Base-by-base conservation (phyloP, 2,329 filamentous ascomycete species). In the Tolypocladium endophyticum region DNA sequence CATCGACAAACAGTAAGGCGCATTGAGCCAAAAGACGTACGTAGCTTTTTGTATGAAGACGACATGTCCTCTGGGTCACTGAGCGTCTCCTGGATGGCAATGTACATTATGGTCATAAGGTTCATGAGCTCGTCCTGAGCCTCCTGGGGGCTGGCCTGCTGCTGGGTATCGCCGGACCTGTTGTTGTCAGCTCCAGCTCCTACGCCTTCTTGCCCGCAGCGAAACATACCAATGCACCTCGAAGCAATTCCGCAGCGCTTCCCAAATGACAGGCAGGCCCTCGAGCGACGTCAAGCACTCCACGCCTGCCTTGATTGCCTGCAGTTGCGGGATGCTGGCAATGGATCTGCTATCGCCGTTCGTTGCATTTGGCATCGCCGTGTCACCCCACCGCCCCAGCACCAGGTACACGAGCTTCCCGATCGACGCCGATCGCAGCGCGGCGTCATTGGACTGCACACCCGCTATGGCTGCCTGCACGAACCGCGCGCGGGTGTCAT, bases 311-410 rank as follows among this genome's bases (percentile, higher is more conserved):
- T 79, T 82, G 71, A 87, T 87, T 18, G 81, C 81, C 59, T 78
- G 76, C n/a, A 87, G 72, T 65, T 87, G 85, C 11, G 74, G 71
- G n/a, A 74, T 69, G 20, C 81, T 82, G 20, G 84, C 84, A 53
- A 80, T 79, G 5, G 78, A 79, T 52, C 77, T 76, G 52, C 76
- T 68, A 67, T 77, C 64, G 58, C 74, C 68, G 70, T 76, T 67
- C 61, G 70, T 69, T 59, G 64, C 75, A 71, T 60, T 77, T 64
- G 60, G 72, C 69, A 84, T 82, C 38, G 86, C 87, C 14, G 86
- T 90, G 56, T 86, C 79, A 3, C 80, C 82, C 89, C 89, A 92
- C 41, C 86, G 78, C 1, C 89, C 89, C 6, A 90, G 79, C 18
- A 87, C 76, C 33, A 89, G 71, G 66, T 87, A 87, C 4, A 85